Conservation (phyloP, 805 yeast genomes). For the Hanseniaspora jakobsenii region DNA sequence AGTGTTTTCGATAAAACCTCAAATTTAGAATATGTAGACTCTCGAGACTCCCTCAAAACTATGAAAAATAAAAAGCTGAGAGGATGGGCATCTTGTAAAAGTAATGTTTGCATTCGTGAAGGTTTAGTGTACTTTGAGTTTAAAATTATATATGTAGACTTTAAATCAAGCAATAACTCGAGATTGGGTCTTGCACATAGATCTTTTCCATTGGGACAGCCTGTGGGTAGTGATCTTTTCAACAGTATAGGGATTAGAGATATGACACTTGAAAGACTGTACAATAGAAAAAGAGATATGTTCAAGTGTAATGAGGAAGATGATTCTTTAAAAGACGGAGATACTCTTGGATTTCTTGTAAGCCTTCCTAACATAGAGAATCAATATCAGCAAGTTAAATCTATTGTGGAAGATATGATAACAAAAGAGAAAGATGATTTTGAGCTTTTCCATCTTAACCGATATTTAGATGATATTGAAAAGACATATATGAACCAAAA, state of each 20-base stretch:
- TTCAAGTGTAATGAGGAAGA: conserved; percentile 35
- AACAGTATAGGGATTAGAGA: conserved; percentile 79
- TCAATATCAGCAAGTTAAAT: conserved; percentile 35
- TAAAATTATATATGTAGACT: conserved; percentile 12
- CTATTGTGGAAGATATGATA: conserved; percentile 28
- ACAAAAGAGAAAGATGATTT: conserved; percentile 15
- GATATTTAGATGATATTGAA: conserved; percentile 20
- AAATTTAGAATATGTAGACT: neutral
- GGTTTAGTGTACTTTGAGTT: conserved; percentile 41
- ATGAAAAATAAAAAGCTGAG: conserved; percentile 1
- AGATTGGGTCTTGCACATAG: conserved; percentile 73
- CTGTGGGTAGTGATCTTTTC: conserved; percentile 90
- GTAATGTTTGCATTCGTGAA: conserved; percentile 23
- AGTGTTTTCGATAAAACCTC: conserved; percentile 5
- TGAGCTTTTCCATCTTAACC: conserved; percentile 19
- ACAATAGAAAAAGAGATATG: conserved; percentile 32
- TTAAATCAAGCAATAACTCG: conserved; percentile 41
- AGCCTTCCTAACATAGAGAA: conserved; percentile 45
- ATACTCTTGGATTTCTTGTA: conserved; percentile 67
- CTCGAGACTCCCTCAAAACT: neutral
- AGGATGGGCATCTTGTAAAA: conserved; percentile 15
- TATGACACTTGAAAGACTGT: conserved; percentile 59
- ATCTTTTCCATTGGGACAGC: conserved; percentile 85
- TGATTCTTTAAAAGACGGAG: conserved; percentile 52
- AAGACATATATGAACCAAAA: conserved; percentile 3